Evolutionary conservation across 2,329 filamentous ascomycete genomes (phyloP).

Genomic region (Pseudocercospora pini-densiflorae): DNA sequence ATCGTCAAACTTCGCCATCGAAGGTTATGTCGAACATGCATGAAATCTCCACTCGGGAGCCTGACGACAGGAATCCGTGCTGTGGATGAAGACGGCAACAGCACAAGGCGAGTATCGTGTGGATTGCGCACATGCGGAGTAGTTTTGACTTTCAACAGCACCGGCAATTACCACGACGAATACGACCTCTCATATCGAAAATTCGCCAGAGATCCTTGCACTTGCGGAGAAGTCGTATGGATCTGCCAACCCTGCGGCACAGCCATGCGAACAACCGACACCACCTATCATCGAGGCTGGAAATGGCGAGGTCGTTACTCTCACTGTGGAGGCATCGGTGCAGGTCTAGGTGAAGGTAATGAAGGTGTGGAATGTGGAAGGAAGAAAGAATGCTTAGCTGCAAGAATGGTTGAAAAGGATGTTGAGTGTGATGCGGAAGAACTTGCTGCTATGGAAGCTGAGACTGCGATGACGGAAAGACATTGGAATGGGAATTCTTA

Average conservation of each 20-base stretch:
- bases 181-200: conserved; percentile 14
- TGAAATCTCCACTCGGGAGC: conserved; percentile 68
- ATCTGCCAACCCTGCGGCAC: conserved; percentile 84
- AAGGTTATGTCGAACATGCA: conserved; percentile 77
- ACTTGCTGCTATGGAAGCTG: conserved; percentile 55
- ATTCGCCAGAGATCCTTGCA: conserved; percentile 62
- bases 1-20: conserved; percentile 77
- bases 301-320: conserved; percentile 84
- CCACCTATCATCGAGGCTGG: conserved; percentile 72
- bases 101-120: conserved; percentile 19
- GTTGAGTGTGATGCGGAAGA: conserved; percentile 85
- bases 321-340: conserved; percentile 79
- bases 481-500: conserved; percentile 71
- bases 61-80: conserved; percentile 37
- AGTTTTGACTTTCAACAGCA: conserved; percentile 11
- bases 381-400: conserved; percentile 75
- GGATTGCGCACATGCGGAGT: neutral
- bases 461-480: conserved; percentile 34
- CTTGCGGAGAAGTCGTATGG: conserved; percentile 70
- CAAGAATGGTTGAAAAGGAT: conserved; percentile 78
- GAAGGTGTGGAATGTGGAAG: conserved; percentile 87
- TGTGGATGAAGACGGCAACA: conserved; percentile 19
- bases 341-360: conserved; percentile 85
- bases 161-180: neutral
- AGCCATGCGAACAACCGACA: conserved; percentile 65